Percentiles rank a stretch among this genome's conserved stretches.
Evolutionary conservation across 2,329 filamentous ascomycete genomes (phyloP).

Genomic region (Gaeumannomyces sp.): DNA sequence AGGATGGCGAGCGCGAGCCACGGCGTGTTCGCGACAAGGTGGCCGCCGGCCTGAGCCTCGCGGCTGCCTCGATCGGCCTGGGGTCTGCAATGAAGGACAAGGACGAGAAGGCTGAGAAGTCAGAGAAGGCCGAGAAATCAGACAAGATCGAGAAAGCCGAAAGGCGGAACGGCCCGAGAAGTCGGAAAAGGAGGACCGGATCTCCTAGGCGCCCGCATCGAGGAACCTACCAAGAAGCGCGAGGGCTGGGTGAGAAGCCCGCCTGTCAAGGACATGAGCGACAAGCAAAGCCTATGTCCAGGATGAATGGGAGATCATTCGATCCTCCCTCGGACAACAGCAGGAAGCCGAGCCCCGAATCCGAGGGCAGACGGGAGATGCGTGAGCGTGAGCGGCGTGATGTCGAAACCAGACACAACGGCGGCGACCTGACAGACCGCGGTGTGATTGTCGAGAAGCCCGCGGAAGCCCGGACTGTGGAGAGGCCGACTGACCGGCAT

Average conservation of each 20-base stretch:
- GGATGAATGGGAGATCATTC: slow-evolving; percentile 14
- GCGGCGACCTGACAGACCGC: slow-evolving; percentile 26
- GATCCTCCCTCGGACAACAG: slow-evolving; percentile 13
- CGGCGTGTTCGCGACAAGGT: slow-evolving; percentile 43
- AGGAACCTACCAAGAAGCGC: slow-evolving; percentile 18
- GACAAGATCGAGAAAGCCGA: slow-evolving; percentile 30
- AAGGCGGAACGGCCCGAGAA: slow-evolving; percentile 22
- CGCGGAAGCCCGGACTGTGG: not conserved
- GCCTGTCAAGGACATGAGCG: slow-evolving; percentile 10
- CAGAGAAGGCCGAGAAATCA: slow-evolving; percentile 22
- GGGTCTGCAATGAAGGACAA: slow-evolving; percentile 31
- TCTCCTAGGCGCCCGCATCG: slow-evolving; percentile 24
- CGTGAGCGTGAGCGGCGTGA: slow-evolving; percentile 30
- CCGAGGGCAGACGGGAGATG: slow-evolving; percentile 15
- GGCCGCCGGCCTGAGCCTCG: slow-evolving; percentile 39
- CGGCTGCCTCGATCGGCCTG: slow-evolving; percentile 42
- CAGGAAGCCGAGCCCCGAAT: slow-evolving; percentile 13
- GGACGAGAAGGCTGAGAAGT: slow-evolving; percentile 16
- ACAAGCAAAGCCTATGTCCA: slow-evolving; percentile 10
- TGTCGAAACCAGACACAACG: slow-evolving; percentile 28
- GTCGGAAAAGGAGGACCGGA: slow-evolving; percentile 8
- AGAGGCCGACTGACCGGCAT: not conserved
- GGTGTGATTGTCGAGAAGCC: slow-evolving; percentile 14
- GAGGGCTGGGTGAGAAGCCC: slow-evolving; percentile 11
- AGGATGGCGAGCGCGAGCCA: slow-evolving; percentile 22